Evolutionary conservation across 208 protist genomes (phyloP), one percentile per base, ranked within the genome.

Genomic region (Crithidia bombi): DNA sequence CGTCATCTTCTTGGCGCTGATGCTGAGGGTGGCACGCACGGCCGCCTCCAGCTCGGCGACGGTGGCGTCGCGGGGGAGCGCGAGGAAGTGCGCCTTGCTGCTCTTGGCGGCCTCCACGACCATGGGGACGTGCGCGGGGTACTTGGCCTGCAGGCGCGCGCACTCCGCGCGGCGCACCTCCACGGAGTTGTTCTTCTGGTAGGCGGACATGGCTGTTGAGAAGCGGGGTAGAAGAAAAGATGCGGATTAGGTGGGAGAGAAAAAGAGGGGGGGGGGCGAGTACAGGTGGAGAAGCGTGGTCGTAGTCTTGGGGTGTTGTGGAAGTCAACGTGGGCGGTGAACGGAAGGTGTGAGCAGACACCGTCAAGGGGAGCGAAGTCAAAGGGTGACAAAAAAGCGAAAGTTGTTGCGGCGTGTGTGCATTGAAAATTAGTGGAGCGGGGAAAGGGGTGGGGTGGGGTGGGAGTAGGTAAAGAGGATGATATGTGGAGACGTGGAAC

Each of bases 11-110:
- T 57, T 49, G 26, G 26, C 50, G 61, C 35, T 49, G 51, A 59
- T 56, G 39, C 41, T 23, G 39, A 41, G 30, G 44, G 70, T 43
- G 57, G 56, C 61, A 55, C 69, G 69, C 59, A 75, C 69, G 43
- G 69, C 69, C 28, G 35, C 50, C 69, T 75, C 69, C 15, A 75
- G 54, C 44, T 69, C 62, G 36, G 70, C 70, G 17, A 69, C 62
- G 11, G 70, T 75, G 55, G 70, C 70, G 47, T 41, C 59, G 62
- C 21, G 70, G 14, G 62, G 44, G 7, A 75, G 62, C 36, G 70
- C 36, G 28, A 73, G 44, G 65, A 66, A 65, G 67, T 47, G 52
- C 49, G 36, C 28, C 65, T 69, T 73, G 52, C 56, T 67, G 54
- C 59, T 50, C 57, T 65, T 69, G 38, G 54, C 62, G 67, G 32